Conservation (phyloP, 2,329 filamentous ascomycete genomes). For the Diaporthe citriasiana region DNA sequence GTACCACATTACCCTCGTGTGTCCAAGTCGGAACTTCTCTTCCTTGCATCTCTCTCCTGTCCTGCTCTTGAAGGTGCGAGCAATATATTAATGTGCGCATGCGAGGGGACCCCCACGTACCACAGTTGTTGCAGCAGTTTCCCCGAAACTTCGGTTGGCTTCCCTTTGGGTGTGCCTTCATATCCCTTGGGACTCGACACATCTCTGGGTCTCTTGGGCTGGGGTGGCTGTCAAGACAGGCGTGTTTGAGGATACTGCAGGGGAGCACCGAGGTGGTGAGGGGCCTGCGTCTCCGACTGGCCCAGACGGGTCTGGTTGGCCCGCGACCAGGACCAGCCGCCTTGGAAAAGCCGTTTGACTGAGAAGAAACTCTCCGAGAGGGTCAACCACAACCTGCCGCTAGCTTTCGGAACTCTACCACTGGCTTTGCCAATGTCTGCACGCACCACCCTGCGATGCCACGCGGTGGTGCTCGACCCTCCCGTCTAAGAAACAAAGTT, state of each 20-base stretch:
- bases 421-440: background rate
- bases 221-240: conserved; percentile 13
- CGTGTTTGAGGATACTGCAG: conserved; percentile 47
- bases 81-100: background rate
- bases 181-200: conserved; percentile 16
- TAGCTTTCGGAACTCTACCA: conserved; percentile 15
- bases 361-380: conserved; percentile 23
- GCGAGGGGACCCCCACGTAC: background rate
- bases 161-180: background rate
- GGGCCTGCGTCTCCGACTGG: conserved; percentile 36
- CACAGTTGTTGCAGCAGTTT: background rate
- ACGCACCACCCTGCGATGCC: background rate
- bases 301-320: conserved; percentile 10
- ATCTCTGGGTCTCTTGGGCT: background rate
- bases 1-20: background rate
- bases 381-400: conserved; percentile 6
- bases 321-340: conserved; percentile 27
- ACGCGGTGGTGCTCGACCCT: background rate
- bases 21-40: background rate
- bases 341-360: conserved; percentile 18
- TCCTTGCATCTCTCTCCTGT: background rate
- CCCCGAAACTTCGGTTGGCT: conserved; percentile 21
- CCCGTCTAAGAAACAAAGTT: conserved; percentile 6
- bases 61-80: background rate
- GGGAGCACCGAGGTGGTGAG: conserved; percentile 42